Base-by-base conservation (phyloP, 2,329 filamentous ascomycete genomes). In the Pezicula radicicola region DNA sequence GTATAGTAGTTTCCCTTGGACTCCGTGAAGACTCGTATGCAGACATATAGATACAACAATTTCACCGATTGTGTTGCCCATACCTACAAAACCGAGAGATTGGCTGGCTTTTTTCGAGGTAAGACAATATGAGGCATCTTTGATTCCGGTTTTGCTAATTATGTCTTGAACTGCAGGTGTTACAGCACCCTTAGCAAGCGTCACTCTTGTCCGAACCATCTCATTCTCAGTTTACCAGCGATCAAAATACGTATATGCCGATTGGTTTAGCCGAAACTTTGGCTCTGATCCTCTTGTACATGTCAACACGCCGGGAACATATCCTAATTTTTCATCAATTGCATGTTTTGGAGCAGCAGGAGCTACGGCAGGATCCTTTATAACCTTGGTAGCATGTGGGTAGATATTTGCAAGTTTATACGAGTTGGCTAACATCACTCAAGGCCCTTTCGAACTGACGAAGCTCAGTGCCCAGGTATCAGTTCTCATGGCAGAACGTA, bases 21-120 rank as follows among this genome's bases (percentile, higher is more conserved):
- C 69, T 93, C 90, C 63, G 87, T 93, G 68, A 95, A 95, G 76
- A 92, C 88, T 51, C 88, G 90, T 65, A 90, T 94, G 84, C 90
- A 95, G 75, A 89, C 88, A 59, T 93, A 94, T 71, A 84, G 87
- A 57, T 92, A 88, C 72, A 78, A 80, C 59, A 89, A 81, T 60
- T 90, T 89, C 69, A 70, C 80, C 65, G 85, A 90, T 68, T 92
- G 89, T 67, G 82, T 91, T 48, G 79, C 77, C 55, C 80, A 88
- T 60, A 93, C 89, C 9, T 94, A 94, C 71, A 78, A 76, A 54
- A 84, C 77, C 6, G 90, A 94, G 72, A 86, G 87, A 33, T 70
- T 85, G 37, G 75, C 79, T 46, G 88, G 90, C 25, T 95, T 95
- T 75, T 94, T 93, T 72, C 80, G 89, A 69, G 90, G 89, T 88